phyloP scores from a whole-genome alignment of 495 filamentous ascomycete genomes.

The Tetracladium marchalianum region DNA sequence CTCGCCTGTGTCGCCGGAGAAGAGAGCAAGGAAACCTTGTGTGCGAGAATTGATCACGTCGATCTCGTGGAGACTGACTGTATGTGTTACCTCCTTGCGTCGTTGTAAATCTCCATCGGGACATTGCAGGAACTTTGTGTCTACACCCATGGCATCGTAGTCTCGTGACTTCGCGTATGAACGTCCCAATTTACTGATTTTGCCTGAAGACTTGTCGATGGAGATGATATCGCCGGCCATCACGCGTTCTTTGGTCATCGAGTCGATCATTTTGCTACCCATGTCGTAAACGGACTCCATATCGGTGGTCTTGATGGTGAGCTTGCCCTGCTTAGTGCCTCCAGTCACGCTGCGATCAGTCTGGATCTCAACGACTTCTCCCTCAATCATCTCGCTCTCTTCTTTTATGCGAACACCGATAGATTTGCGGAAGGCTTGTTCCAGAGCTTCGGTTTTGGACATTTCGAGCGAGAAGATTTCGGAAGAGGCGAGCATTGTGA shows the following conservation, averaged over 20 bases:
- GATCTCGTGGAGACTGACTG: constrained; percentile 94
- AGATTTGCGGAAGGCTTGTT: constrained; percentile 93
- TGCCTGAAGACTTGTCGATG: constrained; percentile 95
- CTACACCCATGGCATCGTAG: constrained; percentile 98
- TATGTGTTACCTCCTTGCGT: constrained; percentile 93
- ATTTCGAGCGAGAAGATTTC: constrained; percentile 98
- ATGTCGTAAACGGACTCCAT: constrained; percentile 99
- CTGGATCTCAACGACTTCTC: constrained; percentile 98
- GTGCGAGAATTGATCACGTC: constrained; percentile 98
- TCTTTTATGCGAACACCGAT: constrained; percentile 97
- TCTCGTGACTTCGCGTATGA: constrained; percentile 90
- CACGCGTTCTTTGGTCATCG: constrained; percentile 96
- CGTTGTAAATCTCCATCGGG: constrained; percentile 98
- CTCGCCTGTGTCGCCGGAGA: constrained; percentile 97
- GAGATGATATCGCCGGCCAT: constrained; percentile 97
- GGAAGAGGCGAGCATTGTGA: constrained; percentile 88
- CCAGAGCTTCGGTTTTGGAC: constrained; percentile 97
- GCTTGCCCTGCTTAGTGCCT: constrained; percentile 93
- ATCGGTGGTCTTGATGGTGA: constrained; percentile 98
- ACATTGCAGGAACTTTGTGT: constrained; percentile 96
- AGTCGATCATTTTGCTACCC: constrained; percentile 98
- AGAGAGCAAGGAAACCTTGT: constrained; percentile 91
- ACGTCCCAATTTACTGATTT: constrained; percentile 92
- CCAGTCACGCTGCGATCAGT: constrained; percentile 96
- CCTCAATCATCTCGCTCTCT: constrained; percentile 97